phyloP scores from a whole-genome alignment of 768 basidiomycete genomes.

The Suillus americanus region DNA sequence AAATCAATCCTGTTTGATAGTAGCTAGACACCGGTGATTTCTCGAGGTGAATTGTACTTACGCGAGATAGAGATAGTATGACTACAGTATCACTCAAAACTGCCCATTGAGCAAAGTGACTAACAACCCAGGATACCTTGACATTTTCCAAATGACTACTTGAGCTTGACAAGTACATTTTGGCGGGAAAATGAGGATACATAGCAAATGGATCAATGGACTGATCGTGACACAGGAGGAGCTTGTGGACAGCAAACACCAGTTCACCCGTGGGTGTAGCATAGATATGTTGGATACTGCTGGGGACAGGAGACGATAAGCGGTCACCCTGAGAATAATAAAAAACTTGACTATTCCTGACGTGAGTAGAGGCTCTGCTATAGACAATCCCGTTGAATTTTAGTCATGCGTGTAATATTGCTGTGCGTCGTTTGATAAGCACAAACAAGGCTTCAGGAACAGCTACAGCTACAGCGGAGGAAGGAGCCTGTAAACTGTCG shows the following conservation, averaged over 20 bases:
- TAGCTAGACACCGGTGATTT: neutral
- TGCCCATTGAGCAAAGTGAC: neutral
- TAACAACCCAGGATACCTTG: slow-evolving; percentile 1
- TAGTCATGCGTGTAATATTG: neutral
- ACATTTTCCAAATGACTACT: neutral
- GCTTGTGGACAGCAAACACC: neutral
- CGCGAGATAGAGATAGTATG: neutral
- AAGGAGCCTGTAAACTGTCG: neutral
- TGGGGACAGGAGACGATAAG: neutral
- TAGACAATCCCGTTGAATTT: neutral
- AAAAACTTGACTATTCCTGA: neutral
- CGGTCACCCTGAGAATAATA: neutral
- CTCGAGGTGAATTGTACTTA: neutral
- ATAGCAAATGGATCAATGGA: neutral
- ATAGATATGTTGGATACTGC: slow-evolving; percentile 5
- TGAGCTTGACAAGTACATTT: neutral
- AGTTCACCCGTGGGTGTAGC: neutral
- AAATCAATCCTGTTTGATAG: neutral
- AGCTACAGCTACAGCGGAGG: neutral
- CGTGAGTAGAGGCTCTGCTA: neutral
- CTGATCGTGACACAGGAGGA: neutral
- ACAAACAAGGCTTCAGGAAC: neutral
- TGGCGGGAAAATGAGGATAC: neutral
- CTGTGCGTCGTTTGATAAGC: neutral
- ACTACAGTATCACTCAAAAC: slow-evolving; percentile 1